Percentiles rank a stretch among this genome's conserved stretches.
Evolutionary conservation across 805 yeast species (phyloP).

Genomic region (Cyberlindnera maclurae): DNA sequence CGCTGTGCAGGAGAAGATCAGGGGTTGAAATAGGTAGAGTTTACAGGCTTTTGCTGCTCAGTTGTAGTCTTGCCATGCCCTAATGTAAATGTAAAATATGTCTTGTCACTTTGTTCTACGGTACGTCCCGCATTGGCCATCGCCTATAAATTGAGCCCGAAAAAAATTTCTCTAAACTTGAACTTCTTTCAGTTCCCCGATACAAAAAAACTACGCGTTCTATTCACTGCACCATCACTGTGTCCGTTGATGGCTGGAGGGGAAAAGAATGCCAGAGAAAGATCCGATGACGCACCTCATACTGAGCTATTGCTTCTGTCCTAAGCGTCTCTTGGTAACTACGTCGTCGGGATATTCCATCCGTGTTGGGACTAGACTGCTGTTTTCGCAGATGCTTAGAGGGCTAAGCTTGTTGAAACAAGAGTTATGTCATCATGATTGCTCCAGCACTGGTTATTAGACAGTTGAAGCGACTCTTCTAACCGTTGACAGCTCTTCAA

Average conservation of each 20-base stretch:
- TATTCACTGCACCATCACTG: conserved; percentile 37
- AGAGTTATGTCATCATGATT: too few relatives aligned
- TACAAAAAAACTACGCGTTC: conserved; percentile 32
- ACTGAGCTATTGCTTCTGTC: conserved; percentile 21
- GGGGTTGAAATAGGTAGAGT: too few relatives aligned
- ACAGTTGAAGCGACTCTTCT: too few relatives aligned
- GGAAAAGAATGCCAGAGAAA: conserved; percentile 36
- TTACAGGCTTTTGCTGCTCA: too few relatives aligned
- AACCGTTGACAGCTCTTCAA: too few relatives aligned
- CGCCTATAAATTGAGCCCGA: neutral
- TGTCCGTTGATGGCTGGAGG: conserved; percentile 34
- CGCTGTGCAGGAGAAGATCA: conserved; percentile 33
- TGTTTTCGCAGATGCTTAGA: neutral
- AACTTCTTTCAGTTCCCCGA: conserved; percentile 20
- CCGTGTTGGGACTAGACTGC: neutral
- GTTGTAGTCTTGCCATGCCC: too few relatives aligned
- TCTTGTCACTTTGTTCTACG: too few relatives aligned
- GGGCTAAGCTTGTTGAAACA: neutral
- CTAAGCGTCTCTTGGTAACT: conserved; percentile 29
- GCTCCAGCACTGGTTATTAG: too few relatives aligned
- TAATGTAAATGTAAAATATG: too few relatives aligned
- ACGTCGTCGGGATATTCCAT: conserved; percentile 31
- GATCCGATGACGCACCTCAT: conserved; percentile 32
- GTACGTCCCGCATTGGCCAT: too few relatives aligned
- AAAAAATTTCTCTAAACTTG: neutral